Evolutionary conservation across 108 stramenopile genomes (phyloP).

Genomic region (Conticribra guillardii): DNA sequence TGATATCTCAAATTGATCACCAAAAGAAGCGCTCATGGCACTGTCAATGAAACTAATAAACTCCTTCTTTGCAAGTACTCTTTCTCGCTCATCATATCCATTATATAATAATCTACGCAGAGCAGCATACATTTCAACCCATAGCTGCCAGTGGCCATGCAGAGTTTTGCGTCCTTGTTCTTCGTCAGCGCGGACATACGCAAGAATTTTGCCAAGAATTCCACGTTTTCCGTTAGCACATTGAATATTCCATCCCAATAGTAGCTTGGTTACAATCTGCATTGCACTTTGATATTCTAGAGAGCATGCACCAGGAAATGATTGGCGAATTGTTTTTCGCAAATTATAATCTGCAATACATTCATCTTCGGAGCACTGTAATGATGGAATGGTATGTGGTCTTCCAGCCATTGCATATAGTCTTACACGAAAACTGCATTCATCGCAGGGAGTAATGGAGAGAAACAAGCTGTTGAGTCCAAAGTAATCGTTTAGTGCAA

Average conservation of each 20-base stretch:
- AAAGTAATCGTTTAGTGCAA: constrained; percentile 28
- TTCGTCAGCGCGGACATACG: constrained; percentile 16
- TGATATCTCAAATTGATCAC: constrained; percentile 1
- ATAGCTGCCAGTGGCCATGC: constrained; percentile 25
- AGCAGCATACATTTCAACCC: constrained; percentile 7
- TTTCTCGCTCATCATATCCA: constrained; percentile 5
- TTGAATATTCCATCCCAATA: constrained; percentile 16
- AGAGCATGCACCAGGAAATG: constrained; percentile 33
- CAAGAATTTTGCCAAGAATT: constrained; percentile 15
- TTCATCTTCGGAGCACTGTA: constrained; percentile 9
- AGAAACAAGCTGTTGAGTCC: constrained; percentile 27
- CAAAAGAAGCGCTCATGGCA: constrained; percentile 8
- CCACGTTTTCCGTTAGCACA: constrained; percentile 10
- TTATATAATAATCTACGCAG: constrained; percentile 5
- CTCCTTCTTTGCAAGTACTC: background rate
- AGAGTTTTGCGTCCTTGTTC: constrained; percentile 27
- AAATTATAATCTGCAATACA: constrained; percentile 21
- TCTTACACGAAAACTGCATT: constrained; percentile 22
- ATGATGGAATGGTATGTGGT: constrained; percentile 5
- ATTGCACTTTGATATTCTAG: constrained; percentile 31
- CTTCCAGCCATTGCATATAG: constrained; percentile 18
- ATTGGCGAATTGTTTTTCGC: constrained; percentile 2
- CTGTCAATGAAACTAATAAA: constrained; percentile 8
- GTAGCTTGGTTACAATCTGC: constrained; percentile 16
- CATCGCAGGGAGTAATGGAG: constrained; percentile 16